Conservation (phyloP, 208 protist genomes). For the Wallacemonas sp. region DNA sequence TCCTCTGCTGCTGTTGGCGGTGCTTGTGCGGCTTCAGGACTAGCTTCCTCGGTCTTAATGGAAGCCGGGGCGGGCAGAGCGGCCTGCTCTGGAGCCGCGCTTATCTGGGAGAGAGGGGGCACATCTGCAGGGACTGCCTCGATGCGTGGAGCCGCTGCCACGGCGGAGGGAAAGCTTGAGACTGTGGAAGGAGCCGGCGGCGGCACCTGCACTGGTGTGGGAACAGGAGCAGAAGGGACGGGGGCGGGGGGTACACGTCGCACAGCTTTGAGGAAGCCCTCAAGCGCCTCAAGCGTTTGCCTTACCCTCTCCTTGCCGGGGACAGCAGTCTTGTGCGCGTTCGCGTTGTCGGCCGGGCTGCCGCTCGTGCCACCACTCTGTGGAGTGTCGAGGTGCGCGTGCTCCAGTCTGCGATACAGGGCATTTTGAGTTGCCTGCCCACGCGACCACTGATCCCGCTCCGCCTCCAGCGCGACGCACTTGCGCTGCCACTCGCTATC, state of each 20-base stretch:
- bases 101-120: neutral
- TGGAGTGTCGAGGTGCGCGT: slow-evolving; percentile 19
- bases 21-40: neutral
- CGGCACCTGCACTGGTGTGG: neutral
- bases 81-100: neutral
- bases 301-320: neutral
- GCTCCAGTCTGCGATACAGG: slow-evolving; percentile 54
- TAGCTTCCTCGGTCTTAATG: slow-evolving; percentile 1
- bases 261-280: neutral
- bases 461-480: slow-evolving; percentile 32
- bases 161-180: neutral
- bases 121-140: too few relatives aligned
- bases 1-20: neutral
- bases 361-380: neutral
- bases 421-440: slow-evolving; percentile 39
- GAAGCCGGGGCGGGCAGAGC: too few relatives aligned
- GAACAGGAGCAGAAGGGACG: neutral
- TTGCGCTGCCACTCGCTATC: slow-evolving; percentile 63
- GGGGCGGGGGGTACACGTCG: slow-evolving; percentile 1
- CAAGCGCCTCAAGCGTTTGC: slow-evolving; percentile 1
- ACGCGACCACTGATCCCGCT: slow-evolving; percentile 45
- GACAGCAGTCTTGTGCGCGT: neutral
- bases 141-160: neutral
- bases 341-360: neutral
- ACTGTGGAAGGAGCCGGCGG: neutral